Conservation (phyloP, 1,284 basidiomycete species). For the Cryptococcus jaspeensis region DNA sequence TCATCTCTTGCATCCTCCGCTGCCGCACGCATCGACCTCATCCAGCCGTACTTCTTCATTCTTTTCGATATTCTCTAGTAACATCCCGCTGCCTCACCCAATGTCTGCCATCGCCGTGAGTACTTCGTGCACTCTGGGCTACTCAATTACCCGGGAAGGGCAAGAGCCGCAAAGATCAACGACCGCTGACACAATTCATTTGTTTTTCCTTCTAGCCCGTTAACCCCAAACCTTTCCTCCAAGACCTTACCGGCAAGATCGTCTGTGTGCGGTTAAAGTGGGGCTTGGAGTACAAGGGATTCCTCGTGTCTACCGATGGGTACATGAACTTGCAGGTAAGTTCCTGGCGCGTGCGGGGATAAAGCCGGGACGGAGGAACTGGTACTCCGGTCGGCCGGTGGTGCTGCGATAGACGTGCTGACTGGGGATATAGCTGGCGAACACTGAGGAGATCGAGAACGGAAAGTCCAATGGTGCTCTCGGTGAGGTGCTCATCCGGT, state of each 20-base stretch:
- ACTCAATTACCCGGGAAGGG: too few species aligned
- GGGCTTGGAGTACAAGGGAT: constrained; percentile 99
- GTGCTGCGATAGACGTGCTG: neutral
- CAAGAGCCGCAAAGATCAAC: too few species aligned
- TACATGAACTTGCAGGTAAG: constrained; percentile 99
- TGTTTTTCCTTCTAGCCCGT: constrained; percentile 61
- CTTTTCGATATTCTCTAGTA: constrained; percentile 2
- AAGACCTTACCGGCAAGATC: constrained; percentile 96
- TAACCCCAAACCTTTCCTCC: constrained; percentile 98
- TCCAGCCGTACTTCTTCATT: neutral
- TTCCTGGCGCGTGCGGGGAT: constrained; percentile 6
- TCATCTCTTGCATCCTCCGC: neutral
- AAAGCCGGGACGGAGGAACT: neutral
- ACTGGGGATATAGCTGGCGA: constrained; percentile 68
- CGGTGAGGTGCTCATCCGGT: constrained; percentile 98
- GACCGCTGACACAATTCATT: neutral
- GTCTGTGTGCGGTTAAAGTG: constrained; percentile 96
- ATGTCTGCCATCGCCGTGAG: constrained; percentile 42
- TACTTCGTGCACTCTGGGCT: too few species aligned
- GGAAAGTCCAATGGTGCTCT: constrained; percentile 93
- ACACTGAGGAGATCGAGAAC: constrained; percentile 97
- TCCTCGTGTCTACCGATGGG: constrained; percentile 95
- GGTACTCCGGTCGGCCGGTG: neutral
- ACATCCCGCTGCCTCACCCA: constrained; percentile 5
- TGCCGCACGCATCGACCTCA: too few species aligned